Percentiles rank a stretch among this genome's conserved stretches.
Evolutionary conservation across 1,139 yeast species (phyloP).

Genomic region (Arxiozyma slooffiae): DNA sequence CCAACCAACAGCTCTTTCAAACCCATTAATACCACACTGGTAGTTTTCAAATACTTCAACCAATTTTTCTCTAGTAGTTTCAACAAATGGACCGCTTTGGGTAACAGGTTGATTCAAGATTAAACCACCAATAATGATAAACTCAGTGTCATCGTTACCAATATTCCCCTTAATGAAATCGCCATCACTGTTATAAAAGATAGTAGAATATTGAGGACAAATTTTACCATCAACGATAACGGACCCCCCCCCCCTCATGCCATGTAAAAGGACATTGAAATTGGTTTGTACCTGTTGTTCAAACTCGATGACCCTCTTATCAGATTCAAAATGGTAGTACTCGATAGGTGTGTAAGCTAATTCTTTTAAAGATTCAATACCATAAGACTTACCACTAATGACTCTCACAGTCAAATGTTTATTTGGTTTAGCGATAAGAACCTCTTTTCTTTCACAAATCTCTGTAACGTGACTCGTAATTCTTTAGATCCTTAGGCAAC

Average conservation of each 20-base stretch:
- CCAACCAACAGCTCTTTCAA: constrained; percentile 61
- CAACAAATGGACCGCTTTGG: constrained; percentile 73
- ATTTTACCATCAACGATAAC: constrained; percentile 40
- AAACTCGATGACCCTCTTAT: constrained; percentile 57
- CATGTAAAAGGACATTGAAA: constrained; percentile 66
- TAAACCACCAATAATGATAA: constrained; percentile 70
- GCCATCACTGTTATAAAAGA: constrained; percentile 62
- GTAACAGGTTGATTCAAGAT: constrained; percentile 66
- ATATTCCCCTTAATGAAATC: constrained; percentile 44
- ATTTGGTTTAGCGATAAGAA: constrained; percentile 58
- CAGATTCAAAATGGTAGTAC: constrained; percentile 55
- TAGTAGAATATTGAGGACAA: constrained; percentile 43
- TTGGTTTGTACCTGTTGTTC: constrained; percentile 50
- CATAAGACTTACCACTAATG: constrained; percentile 69
- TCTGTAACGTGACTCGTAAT: constrained; percentile 68
- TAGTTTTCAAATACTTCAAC: constrained; percentile 63
- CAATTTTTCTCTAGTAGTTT: constrained; percentile 52
- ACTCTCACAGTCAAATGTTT: constrained; percentile 65
- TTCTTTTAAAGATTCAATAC: constrained; percentile 62
- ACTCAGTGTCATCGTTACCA: constrained; percentile 32
- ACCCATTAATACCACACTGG: constrained; percentile 60
- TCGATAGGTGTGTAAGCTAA: constrained; percentile 80
- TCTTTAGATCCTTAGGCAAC: constrained; percentile 60
- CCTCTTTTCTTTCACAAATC: constrained; percentile 63
- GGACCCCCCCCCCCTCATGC: constrained; percentile 59